Conservation (phyloP, 495 filamentous ascomycete genomes). For the Choiromyces venosus region DNA sequence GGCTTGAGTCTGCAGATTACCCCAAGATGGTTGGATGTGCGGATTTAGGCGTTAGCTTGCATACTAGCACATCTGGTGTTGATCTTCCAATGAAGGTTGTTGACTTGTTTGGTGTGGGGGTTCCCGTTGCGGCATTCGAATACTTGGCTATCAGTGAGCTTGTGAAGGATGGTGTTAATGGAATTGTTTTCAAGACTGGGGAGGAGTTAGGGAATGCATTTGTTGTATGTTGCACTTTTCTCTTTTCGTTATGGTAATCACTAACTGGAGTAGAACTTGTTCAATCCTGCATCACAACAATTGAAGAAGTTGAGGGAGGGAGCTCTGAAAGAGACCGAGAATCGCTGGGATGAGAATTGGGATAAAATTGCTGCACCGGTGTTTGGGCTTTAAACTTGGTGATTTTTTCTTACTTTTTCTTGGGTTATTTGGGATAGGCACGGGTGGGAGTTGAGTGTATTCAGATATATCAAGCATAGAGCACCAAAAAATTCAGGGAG, state of each 20-base stretch:
- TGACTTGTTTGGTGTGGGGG: slow-evolving; percentile 91
- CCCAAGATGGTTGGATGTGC: slow-evolving; percentile 78
- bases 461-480: background rate
- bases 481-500: background rate
- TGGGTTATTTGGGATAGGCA: background rate
- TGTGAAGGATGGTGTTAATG: slow-evolving; percentile 37
- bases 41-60: slow-evolving; percentile 83
- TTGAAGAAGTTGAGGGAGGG: slow-evolving; percentile 62
- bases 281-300: slow-evolving; percentile 46
- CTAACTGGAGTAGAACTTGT: slow-evolving; percentile 43
- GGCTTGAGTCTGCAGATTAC: slow-evolving; percentile 77
- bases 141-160: slow-evolving; percentile 31
- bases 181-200: slow-evolving; percentile 32
- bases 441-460: background rate
- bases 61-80: slow-evolving; percentile 87
- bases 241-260: slow-evolving; percentile 39
- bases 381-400: slow-evolving; percentile 52
- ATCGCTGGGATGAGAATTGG: slow-evolving; percentile 95
- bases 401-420: slow-evolving; percentile 20
- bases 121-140: slow-evolving; percentile 66
- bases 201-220: slow-evolving; percentile 27
- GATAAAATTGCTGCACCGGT: slow-evolving; percentile 66
- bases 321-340: slow-evolving; percentile 66
- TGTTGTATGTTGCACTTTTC: slow-evolving; percentile 31
- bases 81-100: slow-evolving; percentile 99